Evolutionary conservation across 2,329 filamentous ascomycete species (phyloP), one percentile per base, ranked within the genome.

Genomic region (Plectosphaerella cucumerina): DNA sequence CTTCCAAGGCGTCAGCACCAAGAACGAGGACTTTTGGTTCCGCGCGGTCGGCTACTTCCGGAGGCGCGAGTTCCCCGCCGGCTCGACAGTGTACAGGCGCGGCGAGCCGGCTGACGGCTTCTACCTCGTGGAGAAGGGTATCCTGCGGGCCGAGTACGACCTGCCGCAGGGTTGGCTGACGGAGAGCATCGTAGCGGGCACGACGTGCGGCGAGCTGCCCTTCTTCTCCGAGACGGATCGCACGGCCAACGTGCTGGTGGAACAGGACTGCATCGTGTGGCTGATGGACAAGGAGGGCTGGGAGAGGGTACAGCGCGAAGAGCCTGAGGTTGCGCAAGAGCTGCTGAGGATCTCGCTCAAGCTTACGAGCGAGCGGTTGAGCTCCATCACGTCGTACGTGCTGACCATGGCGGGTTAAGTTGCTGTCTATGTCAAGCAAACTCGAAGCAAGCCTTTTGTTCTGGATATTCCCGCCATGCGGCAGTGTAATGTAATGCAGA

Each of bases 21-120:
- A 89, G 66, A 94, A 93, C 62, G 91, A 96, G 67, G 92, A 97
- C 67, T 97, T 97, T 65, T 99, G 94, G 94, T 93, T 92, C 68
- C 83, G 83, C 2, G 86, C 85, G 0, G 82, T 83, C 5, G 75
- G 81, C 0, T 97, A 88, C 71, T 97, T 99, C 63, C 71, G 74
- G 37, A 82, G 83, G 43, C 81, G 81, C 55, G 82, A 87, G 53
- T 89, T 86, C 56, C 59, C 77, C 0, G 78, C 84, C 0, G 90
- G 89, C 4, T 85, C 85, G 1, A 75, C 90, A 3, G 73, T 99
- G 2, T 99, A 93, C 69, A 77, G 80, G 4, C 82, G 87, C 35
- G 91, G 90, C 53, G 87, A 97, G 59, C 62, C 75, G 1, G 86
- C 94, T 0, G 81, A 85, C 26, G 90, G 87, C 3, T 97, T 99